Evolutionary conservation across 352 stramenopile genomes (phyloP), one percentile per base, ranked within the genome.

Genomic region (Blastocystis sp.): DNA sequence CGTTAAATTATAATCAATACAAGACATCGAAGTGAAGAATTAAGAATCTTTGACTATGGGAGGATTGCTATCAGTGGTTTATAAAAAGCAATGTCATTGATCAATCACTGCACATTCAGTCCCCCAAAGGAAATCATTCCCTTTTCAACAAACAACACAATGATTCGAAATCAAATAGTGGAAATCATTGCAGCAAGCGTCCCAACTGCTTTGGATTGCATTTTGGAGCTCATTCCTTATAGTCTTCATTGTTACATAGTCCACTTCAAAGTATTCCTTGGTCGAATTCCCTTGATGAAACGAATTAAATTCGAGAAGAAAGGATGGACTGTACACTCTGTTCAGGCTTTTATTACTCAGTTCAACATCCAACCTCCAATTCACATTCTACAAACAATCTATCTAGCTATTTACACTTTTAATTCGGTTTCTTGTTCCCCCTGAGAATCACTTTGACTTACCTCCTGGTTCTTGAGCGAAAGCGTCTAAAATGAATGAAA

Each of bases 1-100:
- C 73, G 43, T 68, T 29, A 84, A 68, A 26, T 84, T 84, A 41
- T 84, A 84, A 68, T 84, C 73, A 41, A 84, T 84, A 68, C 73
- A 84, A 15, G 73, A 84, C 73, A 84, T 84, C 15, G 29, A 13
- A 15, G 26, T 54, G 62, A 45, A 37, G 47, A 68, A 23, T 56
- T 47, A 84, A 26, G 66, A 77, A 75, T 45, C 7, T 26, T 61
- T 77, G 66, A 55, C 4, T 26, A n/a, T 20, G 20, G 56, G 11
- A 20, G 29, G 66, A 55, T 26, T 23, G 66, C 20, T 50, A 41
- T 64, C 34, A 66, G 53, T 43, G 29, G 73, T 53, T 45, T 41
- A 69, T 84, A 55, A 84, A 47, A 53, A 68, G 20, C n/a, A 84
- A 53, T 0, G 64, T 9, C 29, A 50, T 76, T 56, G 23, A 2